Conservation (phyloP, 257 asterid species). For the Marsdenia floribunda region DNA sequence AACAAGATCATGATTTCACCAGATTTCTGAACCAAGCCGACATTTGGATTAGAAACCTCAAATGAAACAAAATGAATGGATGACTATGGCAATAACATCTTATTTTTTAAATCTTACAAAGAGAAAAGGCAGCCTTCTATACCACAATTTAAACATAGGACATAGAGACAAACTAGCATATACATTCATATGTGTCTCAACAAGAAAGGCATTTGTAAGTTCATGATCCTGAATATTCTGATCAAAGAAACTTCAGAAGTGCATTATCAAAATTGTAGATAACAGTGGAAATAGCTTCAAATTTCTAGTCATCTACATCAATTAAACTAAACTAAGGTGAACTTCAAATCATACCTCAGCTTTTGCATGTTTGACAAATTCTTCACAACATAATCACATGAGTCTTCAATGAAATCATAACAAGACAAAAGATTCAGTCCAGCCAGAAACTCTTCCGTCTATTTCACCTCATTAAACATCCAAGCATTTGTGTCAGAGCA, state of each 20-base stretch:
- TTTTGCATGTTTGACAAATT: constrained; percentile 84
- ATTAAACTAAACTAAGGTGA: not conserved
- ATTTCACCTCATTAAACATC: constrained; percentile 31
- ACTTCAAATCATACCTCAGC: constrained; percentile 52
- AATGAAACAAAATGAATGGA: not conserved
- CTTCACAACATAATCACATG: constrained; percentile 56
- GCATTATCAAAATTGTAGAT: not conserved
- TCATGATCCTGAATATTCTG: not conserved
- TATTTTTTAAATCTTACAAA: not conserved
- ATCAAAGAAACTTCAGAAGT: not conserved
- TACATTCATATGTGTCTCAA: not conserved
- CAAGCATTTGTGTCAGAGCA: constrained; percentile 10
- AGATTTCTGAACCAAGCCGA: not conserved
- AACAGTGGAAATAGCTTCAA: not conserved
- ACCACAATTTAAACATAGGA: no score
- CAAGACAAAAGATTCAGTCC: constrained; percentile 65
- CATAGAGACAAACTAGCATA: not conserved
- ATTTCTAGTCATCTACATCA: not conserved
- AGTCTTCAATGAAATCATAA: constrained; percentile 66
- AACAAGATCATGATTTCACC: not conserved
- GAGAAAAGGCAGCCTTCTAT: not conserved
- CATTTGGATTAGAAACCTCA: not conserved
- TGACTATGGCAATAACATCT: not conserved
- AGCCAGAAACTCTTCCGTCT: constrained; percentile 88
- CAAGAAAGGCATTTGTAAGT: not conserved